Conservation (phyloP, 2,329 filamentous ascomycete genomes). For the Xylariaceae sp. region DNA sequence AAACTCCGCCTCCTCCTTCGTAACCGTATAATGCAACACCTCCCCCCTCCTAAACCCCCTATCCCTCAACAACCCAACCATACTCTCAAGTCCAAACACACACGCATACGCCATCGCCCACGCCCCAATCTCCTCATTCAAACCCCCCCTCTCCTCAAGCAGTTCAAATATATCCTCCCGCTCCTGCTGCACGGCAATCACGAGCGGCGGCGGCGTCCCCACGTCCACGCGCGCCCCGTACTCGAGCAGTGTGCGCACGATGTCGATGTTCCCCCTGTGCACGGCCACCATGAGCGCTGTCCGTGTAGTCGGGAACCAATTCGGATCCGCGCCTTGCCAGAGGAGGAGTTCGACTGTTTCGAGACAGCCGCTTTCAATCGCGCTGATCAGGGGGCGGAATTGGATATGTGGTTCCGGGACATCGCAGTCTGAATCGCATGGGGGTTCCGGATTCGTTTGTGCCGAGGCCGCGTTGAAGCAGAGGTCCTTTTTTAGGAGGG, state of each 20-base stretch:
- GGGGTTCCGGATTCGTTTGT: conserved; percentile 10
- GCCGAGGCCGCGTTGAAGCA: conserved; percentile 16
- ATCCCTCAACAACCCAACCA: conserved; percentile 9
- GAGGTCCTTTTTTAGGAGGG: conserved; percentile 15
- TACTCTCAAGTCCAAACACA: conserved; percentile 17
- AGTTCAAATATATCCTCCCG: conserved; percentile 15
- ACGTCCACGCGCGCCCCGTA: conserved; percentile 18
- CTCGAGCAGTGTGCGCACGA: conserved; percentile 19
- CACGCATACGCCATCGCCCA: conserved; percentile 21
- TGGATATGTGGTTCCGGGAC: conserved; percentile 7
- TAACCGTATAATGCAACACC: conserved; percentile 15
- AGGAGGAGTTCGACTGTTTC: conserved; percentile 18
- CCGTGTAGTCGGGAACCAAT: conserved; percentile 18
- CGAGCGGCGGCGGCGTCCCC: conserved; percentile 19
- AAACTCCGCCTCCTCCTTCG: conserved; percentile 16
- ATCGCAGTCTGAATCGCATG: conserved; percentile 13
- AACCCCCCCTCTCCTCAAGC: conserved; percentile 12
- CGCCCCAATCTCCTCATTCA: conserved; percentile 9
- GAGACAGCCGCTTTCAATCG: conserved; percentile 17
- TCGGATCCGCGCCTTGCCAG: conserved; percentile 20
- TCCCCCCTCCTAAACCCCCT: conserved; percentile 9
- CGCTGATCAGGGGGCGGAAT: conserved; percentile 19
- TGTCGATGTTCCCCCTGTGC: conserved; percentile 16
- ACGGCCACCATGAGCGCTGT: conserved; percentile 19
- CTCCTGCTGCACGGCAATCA: conserved; percentile 21